Percentiles rank a stretch among this genome's conserved stretches.
Conservation (phyloP, 306 rosid genomes). For the Mimosa bimucronata region DNA sequence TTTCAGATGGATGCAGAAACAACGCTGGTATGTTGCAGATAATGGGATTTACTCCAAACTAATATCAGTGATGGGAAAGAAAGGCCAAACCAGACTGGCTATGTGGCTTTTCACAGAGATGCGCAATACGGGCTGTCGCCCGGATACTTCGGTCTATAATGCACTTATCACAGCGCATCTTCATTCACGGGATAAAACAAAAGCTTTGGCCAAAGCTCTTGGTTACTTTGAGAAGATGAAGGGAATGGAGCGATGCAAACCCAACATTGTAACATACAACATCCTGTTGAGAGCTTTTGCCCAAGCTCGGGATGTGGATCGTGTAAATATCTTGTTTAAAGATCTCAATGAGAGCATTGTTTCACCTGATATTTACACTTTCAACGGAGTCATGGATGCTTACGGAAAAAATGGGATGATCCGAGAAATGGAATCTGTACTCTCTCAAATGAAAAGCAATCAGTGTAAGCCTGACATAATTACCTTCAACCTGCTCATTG, state of each 20-base stretch:
- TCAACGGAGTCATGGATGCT: constrained; percentile 97
- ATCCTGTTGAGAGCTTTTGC: constrained; percentile 90
- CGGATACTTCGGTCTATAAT: constrained; percentile 23
- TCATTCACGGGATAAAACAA: constrained; percentile 69
- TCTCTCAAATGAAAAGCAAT: constrained; percentile 78
- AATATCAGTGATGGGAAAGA: constrained; percentile 88
- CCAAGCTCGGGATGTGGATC: constrained; percentile 65
- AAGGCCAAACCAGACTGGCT: constrained; percentile 90
- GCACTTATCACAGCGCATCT: constrained; percentile 86
- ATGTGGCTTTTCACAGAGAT: constrained; percentile 98
- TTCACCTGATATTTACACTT: constrained; percentile 79
- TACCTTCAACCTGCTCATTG: constrained; percentile 81
- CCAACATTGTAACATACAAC: constrained; percentile 84
- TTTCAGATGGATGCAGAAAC: constrained; percentile 99
- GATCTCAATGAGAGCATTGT: constrained; percentile 82
- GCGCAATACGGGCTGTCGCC: constrained; percentile 51
- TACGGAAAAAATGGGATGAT: constrained; percentile 89
- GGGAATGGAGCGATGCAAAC: constrained; percentile 84
- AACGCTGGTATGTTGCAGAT: constrained; percentile 91
- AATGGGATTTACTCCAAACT: constrained; percentile 89
- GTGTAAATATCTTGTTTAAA: constrained; percentile 70
- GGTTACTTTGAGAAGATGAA: constrained; percentile 93
- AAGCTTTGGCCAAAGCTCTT: constrained; percentile 79
- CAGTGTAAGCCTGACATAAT: constrained; percentile 80
- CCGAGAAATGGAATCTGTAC: constrained; percentile 82